These are phyloP conservation scores for Leucaena leucocephala DNA, from an alignment of 306 rosid species.

Conservation along the genomic window DNA sequence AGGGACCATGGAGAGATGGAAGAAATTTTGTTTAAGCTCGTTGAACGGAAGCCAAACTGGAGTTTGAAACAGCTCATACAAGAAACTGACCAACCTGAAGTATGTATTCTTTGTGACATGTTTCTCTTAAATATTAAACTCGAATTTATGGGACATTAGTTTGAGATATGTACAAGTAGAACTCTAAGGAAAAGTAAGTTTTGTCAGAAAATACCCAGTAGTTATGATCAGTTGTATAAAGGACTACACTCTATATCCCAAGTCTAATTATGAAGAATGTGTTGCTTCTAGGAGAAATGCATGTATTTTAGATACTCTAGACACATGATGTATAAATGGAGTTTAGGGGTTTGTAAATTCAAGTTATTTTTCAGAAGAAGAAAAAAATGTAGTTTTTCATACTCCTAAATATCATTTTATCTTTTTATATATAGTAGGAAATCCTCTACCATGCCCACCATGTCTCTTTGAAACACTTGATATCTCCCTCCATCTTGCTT, in stretches of 20 bases:
- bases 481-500: slow-evolving; percentile 13
- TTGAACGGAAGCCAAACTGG: slow-evolving; percentile 81
- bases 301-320: slow-evolving; percentile 1
- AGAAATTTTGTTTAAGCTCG: slow-evolving; percentile 77
- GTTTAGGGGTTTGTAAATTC: neutral
- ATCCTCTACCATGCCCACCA: slow-evolving; percentile 20
- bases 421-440: slow-evolving; percentile 5
- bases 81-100: slow-evolving; percentile 96
- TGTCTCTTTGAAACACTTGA: slow-evolving; percentile 13
- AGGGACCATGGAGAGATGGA: slow-evolving; percentile 89
- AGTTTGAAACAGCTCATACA: slow-evolving; percentile 75
- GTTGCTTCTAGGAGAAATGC: slow-evolving; percentile 23
- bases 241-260: neutral
- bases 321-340: slow-evolving; percentile 3
- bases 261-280: slow-evolving; percentile 25
- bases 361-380: neutral
- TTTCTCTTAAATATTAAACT: slow-evolving; percentile 32
- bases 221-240: neutral
- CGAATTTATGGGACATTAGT: slow-evolving; percentile 20
- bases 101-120: slow-evolving; percentile 42
- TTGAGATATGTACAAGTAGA: neutral
- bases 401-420: neutral
- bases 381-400: neutral
- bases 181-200: neutral
- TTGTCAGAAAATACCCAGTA: neutral